A percentile compares a stretch with the other conserved stretches of the same genome.
Evolutionary conservation across 768 basidiomycete genomes (phyloP).

Genomic region (Mycena rebaudengoi): DNA sequence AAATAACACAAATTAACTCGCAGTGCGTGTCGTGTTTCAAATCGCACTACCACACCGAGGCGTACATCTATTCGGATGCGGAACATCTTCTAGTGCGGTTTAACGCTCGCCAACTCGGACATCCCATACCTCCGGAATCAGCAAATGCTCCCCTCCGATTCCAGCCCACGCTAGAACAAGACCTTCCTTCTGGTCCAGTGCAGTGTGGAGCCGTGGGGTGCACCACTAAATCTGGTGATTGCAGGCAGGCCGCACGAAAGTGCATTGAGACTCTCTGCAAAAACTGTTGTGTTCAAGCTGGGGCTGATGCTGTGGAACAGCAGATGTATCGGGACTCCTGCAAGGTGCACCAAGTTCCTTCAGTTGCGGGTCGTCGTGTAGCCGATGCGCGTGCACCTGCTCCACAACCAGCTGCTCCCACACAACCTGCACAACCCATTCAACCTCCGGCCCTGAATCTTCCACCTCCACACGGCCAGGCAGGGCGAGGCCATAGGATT

Average conservation of each 20-base stretch:
- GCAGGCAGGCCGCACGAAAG: background rate
- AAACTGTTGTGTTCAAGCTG: background rate
- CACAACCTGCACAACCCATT: too few species aligned
- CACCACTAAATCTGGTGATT: background rate
- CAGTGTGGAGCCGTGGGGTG: background rate
- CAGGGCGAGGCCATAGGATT: background rate
- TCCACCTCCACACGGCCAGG: background rate
- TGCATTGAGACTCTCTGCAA: background rate
- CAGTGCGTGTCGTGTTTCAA: background rate
- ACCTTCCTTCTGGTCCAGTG: background rate
- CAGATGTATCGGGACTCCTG: background rate
- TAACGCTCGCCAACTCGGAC: background rate
- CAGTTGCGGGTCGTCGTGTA: background rate
- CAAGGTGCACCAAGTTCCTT: background rate
- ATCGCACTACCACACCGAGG: background rate
- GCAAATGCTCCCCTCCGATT: background rate
- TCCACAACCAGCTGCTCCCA: background rate
- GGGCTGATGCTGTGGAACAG: background rate
- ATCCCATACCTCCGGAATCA: background rate
- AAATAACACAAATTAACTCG: too few species aligned
- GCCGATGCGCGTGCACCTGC: background rate
- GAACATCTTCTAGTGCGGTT: background rate
- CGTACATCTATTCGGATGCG: background rate
- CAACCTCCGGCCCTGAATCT: too few species aligned
- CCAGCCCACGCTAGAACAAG: background rate